Percentiles rank a stretch among this genome's conserved stretches.
phyloP scores from a whole-genome alignment of 2,329 filamentous ascomycete species.

The Byssochlamys sp. region DNA sequence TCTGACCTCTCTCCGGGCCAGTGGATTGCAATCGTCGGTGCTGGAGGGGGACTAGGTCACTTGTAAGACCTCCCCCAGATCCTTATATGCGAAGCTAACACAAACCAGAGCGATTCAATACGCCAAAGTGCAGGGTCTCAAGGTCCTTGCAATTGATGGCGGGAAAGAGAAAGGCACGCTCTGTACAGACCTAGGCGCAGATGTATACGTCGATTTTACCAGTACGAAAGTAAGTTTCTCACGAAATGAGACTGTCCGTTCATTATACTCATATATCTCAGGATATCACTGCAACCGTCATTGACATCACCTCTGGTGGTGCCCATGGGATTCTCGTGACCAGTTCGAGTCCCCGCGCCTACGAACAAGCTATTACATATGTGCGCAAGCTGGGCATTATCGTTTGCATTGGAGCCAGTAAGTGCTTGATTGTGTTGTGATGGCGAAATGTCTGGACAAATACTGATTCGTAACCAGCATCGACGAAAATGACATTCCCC shows the following conservation, averaged over 20 bases:
- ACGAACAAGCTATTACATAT: constrained; percentile 14
- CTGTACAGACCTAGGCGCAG: constrained; percentile 29
- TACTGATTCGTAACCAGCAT: neutral
- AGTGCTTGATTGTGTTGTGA: neutral
- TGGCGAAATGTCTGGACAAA: no score
- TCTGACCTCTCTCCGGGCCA: constrained; percentile 27
- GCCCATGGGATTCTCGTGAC: constrained; percentile 31
- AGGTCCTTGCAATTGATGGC: constrained; percentile 32
- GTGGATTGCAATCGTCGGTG: constrained; percentile 20
- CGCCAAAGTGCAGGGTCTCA: constrained; percentile 18
- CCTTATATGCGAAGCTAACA: neutral
- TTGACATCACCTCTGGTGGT: constrained; percentile 26
- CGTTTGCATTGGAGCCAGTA: constrained; percentile 7
- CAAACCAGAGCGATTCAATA: constrained; percentile 6
- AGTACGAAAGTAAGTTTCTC: constrained; percentile 10
- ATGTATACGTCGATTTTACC: constrained; percentile 29
- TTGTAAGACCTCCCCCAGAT: constrained; percentile 3
- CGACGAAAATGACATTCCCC: constrained; percentile 4
- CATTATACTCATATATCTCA: neutral
- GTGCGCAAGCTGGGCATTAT: constrained; percentile 6
- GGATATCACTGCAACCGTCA: constrained; percentile 26
- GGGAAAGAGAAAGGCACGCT: constrained; percentile 28
- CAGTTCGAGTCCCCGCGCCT: constrained; percentile 27
- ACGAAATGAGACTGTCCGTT: neutral
- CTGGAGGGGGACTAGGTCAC: constrained; percentile 24